phyloP scores from a whole-genome alignment of 1,139 yeast genomes.

The Pneumocystis jirovecii region DNA sequence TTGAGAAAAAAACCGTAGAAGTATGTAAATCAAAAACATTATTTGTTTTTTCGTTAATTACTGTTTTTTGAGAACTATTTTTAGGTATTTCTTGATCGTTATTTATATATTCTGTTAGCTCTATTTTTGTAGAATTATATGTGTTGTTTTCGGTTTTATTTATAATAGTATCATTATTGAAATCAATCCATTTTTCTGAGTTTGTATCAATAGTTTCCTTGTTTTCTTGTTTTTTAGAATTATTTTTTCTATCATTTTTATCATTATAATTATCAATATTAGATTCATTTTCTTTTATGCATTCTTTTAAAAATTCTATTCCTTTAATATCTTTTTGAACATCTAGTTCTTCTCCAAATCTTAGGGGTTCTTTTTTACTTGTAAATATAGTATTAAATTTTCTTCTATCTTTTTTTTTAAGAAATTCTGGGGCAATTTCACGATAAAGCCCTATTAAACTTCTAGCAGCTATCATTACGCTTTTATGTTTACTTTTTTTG shows the following conservation, averaged over 20 bases:
- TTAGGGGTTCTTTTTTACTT: constrained; percentile 23
- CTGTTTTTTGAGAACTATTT: neutral
- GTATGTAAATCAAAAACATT: neutral
- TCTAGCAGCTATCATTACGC: constrained; percentile 89
- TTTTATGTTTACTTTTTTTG: constrained; percentile 82
- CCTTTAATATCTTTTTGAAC: constrained; percentile 68
- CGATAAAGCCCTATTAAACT: constrained; percentile 74
- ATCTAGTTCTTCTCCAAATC: constrained; percentile 55
- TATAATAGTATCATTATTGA: constrained; percentile 29
- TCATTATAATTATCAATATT: constrained; percentile 28
- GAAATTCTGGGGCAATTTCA: constrained; percentile 93
- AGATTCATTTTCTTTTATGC: constrained; percentile 56
- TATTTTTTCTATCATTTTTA: constrained; percentile 30
- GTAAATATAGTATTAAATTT: constrained; percentile 73
- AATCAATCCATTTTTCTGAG: constrained; percentile 47
- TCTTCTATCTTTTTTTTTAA: constrained; percentile 79
- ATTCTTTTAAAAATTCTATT: constrained; percentile 50
- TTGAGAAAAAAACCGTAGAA: neutral
- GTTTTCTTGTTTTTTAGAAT: constrained; percentile 26
- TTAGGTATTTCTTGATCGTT: neutral
- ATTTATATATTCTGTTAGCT: neutral
- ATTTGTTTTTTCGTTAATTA: neutral
- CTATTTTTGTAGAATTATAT: constrained; percentile 17
- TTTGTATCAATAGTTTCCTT: constrained; percentile 30
- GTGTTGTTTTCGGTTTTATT: constrained; percentile 16